These are phyloP conservation scores for Tuber borchii DNA, from an alignment of 495 filamentous ascomycete species.

Conservation along the genomic window DNA sequence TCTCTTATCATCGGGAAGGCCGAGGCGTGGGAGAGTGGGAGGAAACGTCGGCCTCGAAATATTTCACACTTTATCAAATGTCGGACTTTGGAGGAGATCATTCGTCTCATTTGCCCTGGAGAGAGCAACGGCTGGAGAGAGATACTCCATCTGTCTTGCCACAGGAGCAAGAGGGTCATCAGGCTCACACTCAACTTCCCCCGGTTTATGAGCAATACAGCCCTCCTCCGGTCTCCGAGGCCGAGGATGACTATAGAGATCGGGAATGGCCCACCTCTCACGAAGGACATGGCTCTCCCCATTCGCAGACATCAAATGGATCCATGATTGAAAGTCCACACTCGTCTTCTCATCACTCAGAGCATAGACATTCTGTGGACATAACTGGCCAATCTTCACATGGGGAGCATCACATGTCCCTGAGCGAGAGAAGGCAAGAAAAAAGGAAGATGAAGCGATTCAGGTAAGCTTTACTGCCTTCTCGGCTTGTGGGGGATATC, in stretches of 20 bases:
- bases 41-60: conserved; percentile 35
- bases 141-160: conserved; percentile 37
- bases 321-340: conserved; percentile 42
- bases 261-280: conserved; percentile 41
- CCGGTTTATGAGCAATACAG: conserved; percentile 40
- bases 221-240: conserved; percentile 32
- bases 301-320: conserved; percentile 34
- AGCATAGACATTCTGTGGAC: conserved; percentile 39
- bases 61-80: conserved; percentile 38
- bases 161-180: conserved; percentile 36
- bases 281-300: conserved; percentile 39
- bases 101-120: conserved; percentile 39
- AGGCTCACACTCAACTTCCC: conserved; percentile 35
- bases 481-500: not conserved
- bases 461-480: conserved; percentile 53
- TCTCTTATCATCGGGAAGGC: conserved; percentile 34
- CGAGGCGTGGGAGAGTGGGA: conserved; percentile 41
- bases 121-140: conserved; percentile 39
- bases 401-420: conserved; percentile 41
- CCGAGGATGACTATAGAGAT: conserved; percentile 29
- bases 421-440: conserved; percentile 61
- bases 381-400: conserved; percentile 36
- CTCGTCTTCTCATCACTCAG: conserved; percentile 37
- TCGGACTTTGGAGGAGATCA: conserved; percentile 39
- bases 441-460: conserved; percentile 95